Evolutionary conservation across 2,329 filamentous ascomycete species (phyloP).

Genomic region (Phoma sp.): DNA sequence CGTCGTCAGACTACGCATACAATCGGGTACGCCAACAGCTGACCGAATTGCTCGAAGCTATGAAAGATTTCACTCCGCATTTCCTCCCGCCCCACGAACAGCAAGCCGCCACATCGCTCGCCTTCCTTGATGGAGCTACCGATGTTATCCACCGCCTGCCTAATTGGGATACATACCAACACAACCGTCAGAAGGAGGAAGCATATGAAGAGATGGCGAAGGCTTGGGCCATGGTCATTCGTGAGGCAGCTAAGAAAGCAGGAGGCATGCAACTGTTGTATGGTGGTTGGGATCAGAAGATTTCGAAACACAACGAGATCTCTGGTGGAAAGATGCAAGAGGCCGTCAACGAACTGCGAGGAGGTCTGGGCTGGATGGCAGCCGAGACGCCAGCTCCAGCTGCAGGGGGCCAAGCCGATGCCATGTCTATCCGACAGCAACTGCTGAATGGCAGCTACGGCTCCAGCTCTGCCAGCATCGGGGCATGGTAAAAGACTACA

Average conservation of each 20-base stretch:
- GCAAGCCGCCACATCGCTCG: conserved; percentile 81
- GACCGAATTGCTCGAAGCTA: conserved; percentile 80
- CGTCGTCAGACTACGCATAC: conserved; percentile 90
- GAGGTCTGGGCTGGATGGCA: conserved; percentile 80
- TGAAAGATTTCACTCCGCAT: conserved; percentile 93
- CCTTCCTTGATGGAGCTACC: conserved; percentile 88
- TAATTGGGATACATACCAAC: conserved; percentile 85
- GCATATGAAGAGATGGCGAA: conserved; percentile 95
- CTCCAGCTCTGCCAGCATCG: conserved; percentile 61
- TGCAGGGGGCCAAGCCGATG: conserved; percentile 31
- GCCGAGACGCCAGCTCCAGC: conserved; percentile 39
- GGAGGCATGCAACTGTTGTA: conserved; percentile 86
- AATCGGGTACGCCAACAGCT: conserved; percentile 87
- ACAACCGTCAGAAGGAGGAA: conserved; percentile 91
- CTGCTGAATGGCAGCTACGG: conserved; percentile 64
- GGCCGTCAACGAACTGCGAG: conserved; percentile 78
- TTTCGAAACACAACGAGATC: conserved; percentile 85
- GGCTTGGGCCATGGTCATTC: conserved; percentile 90
- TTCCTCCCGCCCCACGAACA: conserved; percentile 91
- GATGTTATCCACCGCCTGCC: conserved; percentile 88
- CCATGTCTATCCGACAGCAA: conserved; percentile 52
- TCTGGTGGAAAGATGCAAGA: conserved; percentile 81
- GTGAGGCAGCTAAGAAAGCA: conserved; percentile 87
- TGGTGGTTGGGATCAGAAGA: conserved; percentile 88
- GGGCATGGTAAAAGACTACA: conserved; percentile 56